A percentile compares a stretch with the other conserved stretches of the same genome.
These are phyloP conservation scores for Colletotrichum kahawae DNA, from an alignment of 2,329 filamentous ascomycete genomes.

Conservation along the genomic window DNA sequence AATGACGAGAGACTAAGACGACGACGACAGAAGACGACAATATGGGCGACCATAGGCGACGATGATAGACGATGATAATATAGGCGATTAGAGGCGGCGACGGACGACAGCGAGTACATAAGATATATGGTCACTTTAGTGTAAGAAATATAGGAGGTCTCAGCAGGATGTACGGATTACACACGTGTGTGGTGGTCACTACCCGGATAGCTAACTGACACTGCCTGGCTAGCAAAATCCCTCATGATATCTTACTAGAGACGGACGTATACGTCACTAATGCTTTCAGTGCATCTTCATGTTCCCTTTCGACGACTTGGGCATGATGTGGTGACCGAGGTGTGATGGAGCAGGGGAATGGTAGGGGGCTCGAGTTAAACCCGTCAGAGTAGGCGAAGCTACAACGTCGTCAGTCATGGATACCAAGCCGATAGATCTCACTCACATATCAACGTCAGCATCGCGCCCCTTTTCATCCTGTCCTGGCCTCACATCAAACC, in stretches of 20 bases:
- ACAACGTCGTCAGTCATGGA: background rate
- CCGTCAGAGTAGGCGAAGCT: constrained; percentile 47
- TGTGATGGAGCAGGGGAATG: constrained; percentile 44
- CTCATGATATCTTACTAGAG: constrained; percentile 25
- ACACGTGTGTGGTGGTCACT: background rate
- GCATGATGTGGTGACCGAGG: constrained; percentile 37
- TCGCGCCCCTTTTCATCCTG: constrained; percentile 15
- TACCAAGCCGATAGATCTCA: background rate
- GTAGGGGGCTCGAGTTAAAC: constrained; percentile 46
- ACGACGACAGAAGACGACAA: too few species aligned
- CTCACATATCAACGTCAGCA: constrained; percentile 45
- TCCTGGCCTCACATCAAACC: constrained; percentile 43
- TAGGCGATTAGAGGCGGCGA: background rate
- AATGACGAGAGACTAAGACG: background rate
- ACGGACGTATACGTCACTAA: constrained; percentile 31
- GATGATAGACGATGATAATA: too few species aligned
- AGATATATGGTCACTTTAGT: too few species aligned
- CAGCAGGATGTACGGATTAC: background rate
- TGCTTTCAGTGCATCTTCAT: constrained; percentile 25
- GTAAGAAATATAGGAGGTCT: too few species aligned
- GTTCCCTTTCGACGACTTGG: constrained; percentile 37
- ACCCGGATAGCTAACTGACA: too few species aligned
- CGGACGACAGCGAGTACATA: too few species aligned
- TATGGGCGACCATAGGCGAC: too few species aligned
- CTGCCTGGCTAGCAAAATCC: too few species aligned